These are phyloP conservation scores for Saccharomyces jurei DNA, from an alignment of 805 yeast genomes.

Conservation along the genomic window DNA sequence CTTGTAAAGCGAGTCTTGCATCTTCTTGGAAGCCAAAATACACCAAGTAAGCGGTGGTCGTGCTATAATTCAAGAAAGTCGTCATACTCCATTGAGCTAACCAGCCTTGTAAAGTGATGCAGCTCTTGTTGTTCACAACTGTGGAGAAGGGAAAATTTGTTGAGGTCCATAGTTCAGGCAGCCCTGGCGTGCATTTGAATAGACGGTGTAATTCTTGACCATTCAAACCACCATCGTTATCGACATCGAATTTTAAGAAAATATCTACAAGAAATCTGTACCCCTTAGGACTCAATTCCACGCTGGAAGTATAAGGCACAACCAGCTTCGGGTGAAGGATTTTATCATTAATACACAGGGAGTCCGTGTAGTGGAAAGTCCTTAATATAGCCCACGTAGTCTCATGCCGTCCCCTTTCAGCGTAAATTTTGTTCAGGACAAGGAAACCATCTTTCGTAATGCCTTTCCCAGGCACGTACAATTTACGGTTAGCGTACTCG, in stretches of 20 bases:
- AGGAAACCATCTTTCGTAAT: constrained; percentile 70
- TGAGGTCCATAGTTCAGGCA: constrained; percentile 81
- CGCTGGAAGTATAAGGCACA: constrained; percentile 66
- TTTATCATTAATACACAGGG: constrained; percentile 73
- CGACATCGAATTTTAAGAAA: constrained; percentile 80
- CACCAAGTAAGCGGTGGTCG: constrained; percentile 81
- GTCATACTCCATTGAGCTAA: constrained; percentile 98
- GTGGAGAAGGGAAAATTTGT: constrained; percentile 80
- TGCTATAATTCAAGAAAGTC: constrained; percentile 73
- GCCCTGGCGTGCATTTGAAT: constrained; percentile 87
- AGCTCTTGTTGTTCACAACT: constrained; percentile 82
- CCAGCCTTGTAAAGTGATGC: constrained; percentile 95
- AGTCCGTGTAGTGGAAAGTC: constrained; percentile 84
- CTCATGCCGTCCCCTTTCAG: constrained; percentile 90
- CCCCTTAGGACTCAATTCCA: constrained; percentile 87
- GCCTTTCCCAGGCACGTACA: constrained; percentile 40
- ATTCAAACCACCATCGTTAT: constrained; percentile 92
- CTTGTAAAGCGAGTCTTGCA: constrained; percentile 50
- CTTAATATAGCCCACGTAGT: constrained; percentile 93
- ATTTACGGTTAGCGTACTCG: constrained; percentile 33
- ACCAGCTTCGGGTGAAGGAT: constrained; percentile 74
- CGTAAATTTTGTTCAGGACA: constrained; percentile 68
- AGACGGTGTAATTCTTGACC: constrained; percentile 59
- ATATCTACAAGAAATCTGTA: constrained; percentile 86
- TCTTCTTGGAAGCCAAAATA: constrained; percentile 76